These are phyloP conservation scores for Panicum virgatum DNA, from an alignment of 202 grass and related monocot genomes.

Conservation along the genomic window DNA sequence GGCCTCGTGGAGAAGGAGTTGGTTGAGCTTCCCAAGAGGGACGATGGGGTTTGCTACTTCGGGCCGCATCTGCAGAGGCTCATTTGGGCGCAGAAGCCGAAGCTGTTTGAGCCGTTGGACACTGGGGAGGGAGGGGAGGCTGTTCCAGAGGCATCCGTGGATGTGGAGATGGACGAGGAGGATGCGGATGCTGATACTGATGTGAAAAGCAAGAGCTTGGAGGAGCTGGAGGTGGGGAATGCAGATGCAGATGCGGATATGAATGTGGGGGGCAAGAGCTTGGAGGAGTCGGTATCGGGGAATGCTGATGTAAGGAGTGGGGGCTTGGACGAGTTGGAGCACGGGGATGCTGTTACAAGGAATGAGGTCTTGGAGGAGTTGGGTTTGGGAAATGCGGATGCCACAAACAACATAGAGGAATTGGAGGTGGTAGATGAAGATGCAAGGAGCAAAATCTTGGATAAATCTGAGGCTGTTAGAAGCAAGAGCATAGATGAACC, in stretches of 20 bases:
- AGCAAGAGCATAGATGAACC: slow-evolving; percentile 38
- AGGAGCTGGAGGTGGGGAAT: background rate
- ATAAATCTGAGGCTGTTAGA: slow-evolving; percentile 26
- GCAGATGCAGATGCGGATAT: background rate
- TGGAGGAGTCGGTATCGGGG: background rate
- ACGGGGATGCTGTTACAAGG: background rate
- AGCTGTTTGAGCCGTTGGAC: slow-evolving; percentile 48
- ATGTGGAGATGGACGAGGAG: slow-evolving; percentile 27
- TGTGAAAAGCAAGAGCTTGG: slow-evolving; percentile 18
- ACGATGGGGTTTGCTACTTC: slow-evolving; percentile 58
- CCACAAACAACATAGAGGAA: slow-evolving; percentile 41
- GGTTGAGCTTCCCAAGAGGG: slow-evolving; percentile 48
- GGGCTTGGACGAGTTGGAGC: slow-evolving; percentile 23
- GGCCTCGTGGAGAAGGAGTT: slow-evolving; percentile 87
- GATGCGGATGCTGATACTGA: background rate
- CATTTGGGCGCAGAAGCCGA: slow-evolving; percentile 54
- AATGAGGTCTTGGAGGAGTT: slow-evolving; percentile 7
- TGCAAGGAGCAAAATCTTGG: slow-evolving; percentile 18
- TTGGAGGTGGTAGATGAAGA: slow-evolving; percentile 19
- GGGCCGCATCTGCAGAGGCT: slow-evolving; percentile 73
- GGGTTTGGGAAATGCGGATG: background rate
- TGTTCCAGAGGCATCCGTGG: slow-evolving; percentile 26
- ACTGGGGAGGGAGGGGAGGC: slow-evolving; percentile 51
- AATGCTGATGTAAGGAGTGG: slow-evolving; percentile 10
- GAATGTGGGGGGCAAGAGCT: background rate